phyloP scores from a whole-genome alignment of 495 filamentous ascomycete genomes.

The Lasiosphaeria hispida region DNA sequence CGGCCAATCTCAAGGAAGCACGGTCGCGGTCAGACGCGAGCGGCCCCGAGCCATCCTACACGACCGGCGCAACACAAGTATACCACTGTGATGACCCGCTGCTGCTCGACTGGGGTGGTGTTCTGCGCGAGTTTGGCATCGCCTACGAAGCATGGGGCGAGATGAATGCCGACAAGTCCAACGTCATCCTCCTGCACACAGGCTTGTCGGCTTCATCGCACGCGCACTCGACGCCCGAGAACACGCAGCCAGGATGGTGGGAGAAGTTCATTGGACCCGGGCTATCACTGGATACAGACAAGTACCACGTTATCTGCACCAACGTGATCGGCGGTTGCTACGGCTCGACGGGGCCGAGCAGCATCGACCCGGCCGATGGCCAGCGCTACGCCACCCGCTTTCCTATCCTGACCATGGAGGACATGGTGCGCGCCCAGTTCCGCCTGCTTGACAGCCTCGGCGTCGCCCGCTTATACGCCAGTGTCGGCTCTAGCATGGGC shows the following conservation, averaged over 20 bases:
- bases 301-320: slow-evolving; percentile 92
- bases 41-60: slow-evolving; percentile 94
- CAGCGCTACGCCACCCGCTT: slow-evolving; percentile 91
- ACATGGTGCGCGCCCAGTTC: slow-evolving; percentile 98
- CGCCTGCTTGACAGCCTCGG: slow-evolving; percentile 77
- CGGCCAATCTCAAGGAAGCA: slow-evolving; percentile 66
- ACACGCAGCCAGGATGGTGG: slow-evolving; percentile 95
- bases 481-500: slow-evolving; percentile 95
- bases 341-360: slow-evolving; percentile 88
- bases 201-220: slow-evolving; percentile 95
- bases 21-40: slow-evolving; percentile 59
- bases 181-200: slow-evolving; percentile 90
- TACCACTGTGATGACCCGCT: slow-evolving; percentile 74
- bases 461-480: slow-evolving; percentile 81
- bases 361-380: slow-evolving; percentile 83
- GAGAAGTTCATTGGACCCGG: slow-evolving; percentile 97
- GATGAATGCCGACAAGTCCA: slow-evolving; percentile 77
- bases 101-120: slow-evolving; percentile 89
- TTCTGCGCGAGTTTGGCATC: slow-evolving; percentile 79
- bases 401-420: slow-evolving; percentile 91
- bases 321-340: slow-evolving; percentile 97
- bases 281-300: slow-evolving; percentile 79
- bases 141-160: slow-evolving; percentile 94
- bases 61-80: slow-evolving; percentile 71
- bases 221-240: slow-evolving; percentile 81